Conservation (phyloP, 306 rosid genomes). For the Vicia sativa region DNA sequence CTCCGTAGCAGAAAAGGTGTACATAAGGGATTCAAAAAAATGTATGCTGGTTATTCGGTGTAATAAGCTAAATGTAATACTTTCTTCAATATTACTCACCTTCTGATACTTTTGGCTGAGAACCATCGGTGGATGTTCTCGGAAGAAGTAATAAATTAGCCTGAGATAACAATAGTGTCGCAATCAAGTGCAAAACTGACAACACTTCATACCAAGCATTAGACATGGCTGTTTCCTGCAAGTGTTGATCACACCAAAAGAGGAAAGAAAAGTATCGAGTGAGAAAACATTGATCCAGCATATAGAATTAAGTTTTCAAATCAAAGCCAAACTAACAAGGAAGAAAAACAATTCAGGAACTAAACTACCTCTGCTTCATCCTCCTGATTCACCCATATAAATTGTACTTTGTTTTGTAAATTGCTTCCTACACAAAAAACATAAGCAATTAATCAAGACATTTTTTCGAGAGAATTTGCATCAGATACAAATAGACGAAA, state of each 20-base stretch:
- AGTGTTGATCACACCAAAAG: constrained; percentile 13
- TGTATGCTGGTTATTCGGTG: constrained; percentile 14
- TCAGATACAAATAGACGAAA: constrained; percentile 30
- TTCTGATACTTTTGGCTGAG: constrained; percentile 91
- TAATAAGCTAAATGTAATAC: background rate
- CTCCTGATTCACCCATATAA: constrained; percentile 92
- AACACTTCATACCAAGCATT: constrained; percentile 94
- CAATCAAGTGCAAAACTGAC: constrained; percentile 93
- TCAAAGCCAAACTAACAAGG: background rate
- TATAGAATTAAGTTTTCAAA: constrained; percentile 29
- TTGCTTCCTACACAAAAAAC: constrained; percentile 73
- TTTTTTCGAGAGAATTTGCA: constrained; percentile 21
- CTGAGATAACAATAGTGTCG: constrained; percentile 74
- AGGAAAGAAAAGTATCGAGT: background rate
- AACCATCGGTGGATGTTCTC: constrained; percentile 70
- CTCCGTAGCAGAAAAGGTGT: constrained; percentile 21
- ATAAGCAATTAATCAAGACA: constrained; percentile 41
- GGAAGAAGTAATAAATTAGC: constrained; percentile 96
- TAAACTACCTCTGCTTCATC: constrained; percentile 78
- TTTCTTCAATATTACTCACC: constrained; percentile 46
- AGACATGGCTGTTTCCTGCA: constrained; percentile 84
- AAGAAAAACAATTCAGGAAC: background rate
- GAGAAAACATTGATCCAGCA: constrained; percentile 13
- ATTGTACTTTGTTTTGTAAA: constrained; percentile 85
- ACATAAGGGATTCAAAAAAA: constrained; percentile 36